Evolutionary conservation across 495 filamentous ascomycete genomes (phyloP).

Genomic region (Entonaema liquescens): DNA sequence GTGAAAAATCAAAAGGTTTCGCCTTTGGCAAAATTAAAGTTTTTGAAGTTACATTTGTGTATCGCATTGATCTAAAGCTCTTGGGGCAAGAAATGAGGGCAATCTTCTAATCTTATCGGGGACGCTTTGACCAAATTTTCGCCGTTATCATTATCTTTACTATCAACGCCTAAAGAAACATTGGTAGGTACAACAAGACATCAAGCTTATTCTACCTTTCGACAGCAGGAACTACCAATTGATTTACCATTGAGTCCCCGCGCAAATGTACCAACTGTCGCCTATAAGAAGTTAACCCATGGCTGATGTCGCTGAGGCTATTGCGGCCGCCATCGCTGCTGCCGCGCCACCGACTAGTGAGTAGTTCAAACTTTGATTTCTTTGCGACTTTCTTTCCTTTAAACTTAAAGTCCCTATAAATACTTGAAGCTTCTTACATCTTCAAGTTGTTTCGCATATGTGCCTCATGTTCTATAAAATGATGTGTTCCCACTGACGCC

Average conservation of each 20-base stretch:
- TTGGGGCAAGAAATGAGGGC: slow-evolving; percentile 59
- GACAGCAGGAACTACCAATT: slow-evolving; percentile 13
- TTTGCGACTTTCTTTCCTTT: neutral
- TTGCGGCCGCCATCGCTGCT: slow-evolving; percentile 45
- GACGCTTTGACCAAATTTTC: slow-evolving; percentile 53
- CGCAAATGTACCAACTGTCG: slow-evolving; percentile 22
- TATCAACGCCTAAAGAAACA: slow-evolving; percentile 18
- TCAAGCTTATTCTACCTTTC: slow-evolving; percentile 10
- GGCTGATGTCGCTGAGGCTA: slow-evolving; percentile 47
- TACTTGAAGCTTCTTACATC: too few relatives aligned
- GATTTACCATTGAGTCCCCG: slow-evolving; percentile 20
- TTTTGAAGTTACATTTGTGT: slow-evolving; percentile 45
- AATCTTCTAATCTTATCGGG: slow-evolving; percentile 49
- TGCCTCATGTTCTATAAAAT: neutral
- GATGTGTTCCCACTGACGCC: slow-evolving; percentile 13
- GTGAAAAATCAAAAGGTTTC: neutral
- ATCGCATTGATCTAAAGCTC: slow-evolving; percentile 42
- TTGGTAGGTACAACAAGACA: slow-evolving; percentile 14
- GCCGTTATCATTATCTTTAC: neutral
- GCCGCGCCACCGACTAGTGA: slow-evolving; percentile 42
- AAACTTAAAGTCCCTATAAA: neutral
- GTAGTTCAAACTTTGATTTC: slow-evolving; percentile 14
- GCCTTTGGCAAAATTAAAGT: neutral
- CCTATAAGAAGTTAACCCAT: slow-evolving; percentile 34
- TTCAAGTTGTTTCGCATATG: neutral